Evolutionary conservation across 2,329 filamentous ascomycete species (phyloP), one percentile per base, ranked within the genome.

Genomic region (Exserohilum turcica): DNA sequence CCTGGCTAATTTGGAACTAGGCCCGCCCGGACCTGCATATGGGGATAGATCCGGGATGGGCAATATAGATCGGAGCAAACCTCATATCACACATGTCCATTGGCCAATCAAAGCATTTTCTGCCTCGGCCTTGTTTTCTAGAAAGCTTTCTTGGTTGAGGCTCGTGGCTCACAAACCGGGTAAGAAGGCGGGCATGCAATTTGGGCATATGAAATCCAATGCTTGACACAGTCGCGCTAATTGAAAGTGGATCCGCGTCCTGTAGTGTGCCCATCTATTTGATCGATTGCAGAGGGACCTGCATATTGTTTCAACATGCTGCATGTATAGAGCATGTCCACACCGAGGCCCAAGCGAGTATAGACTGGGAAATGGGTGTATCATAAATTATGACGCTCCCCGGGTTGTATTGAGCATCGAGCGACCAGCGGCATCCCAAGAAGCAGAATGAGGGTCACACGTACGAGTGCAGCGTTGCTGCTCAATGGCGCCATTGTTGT

Each of bases 11-110:
- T 43, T 70, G 61, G 61, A 52, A 56, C 45, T 57, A 65, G 67
- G 63, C 48, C 66, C 61, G 67, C 38, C 49, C 52, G 67, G 61
- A 67, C 61, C 65, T 66, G 60, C 63, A 69, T 60, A 59, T 59
- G 52, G 60, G 63, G 51, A 55, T 57, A 12, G 42, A 63, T 40
- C 61, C 52, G 56, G 60, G 59, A 48, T 43, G 33, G 19, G 43
- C 29, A 60, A 60, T 58, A 54, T 58, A 38, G 21, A 27, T 54
- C 52, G 42, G 44, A n/a, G 38, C 46, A 24, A 52, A 39, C 35
- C 35, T 38, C 15, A 52, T 13, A 12, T 21, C 31, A 46, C 29
- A 27, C 15, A 13, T 4, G 40, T 5, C 16, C 21, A 8, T 10
- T 10, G 15, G 32, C 33, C 58, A 60, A 61, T 56, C 52, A 53